A percentile compares a stretch with the other conserved stretches of the same genome.
Conservation (phyloP, 768 basidiomycete species). For the Pleurotus cornucopiae region DNA sequence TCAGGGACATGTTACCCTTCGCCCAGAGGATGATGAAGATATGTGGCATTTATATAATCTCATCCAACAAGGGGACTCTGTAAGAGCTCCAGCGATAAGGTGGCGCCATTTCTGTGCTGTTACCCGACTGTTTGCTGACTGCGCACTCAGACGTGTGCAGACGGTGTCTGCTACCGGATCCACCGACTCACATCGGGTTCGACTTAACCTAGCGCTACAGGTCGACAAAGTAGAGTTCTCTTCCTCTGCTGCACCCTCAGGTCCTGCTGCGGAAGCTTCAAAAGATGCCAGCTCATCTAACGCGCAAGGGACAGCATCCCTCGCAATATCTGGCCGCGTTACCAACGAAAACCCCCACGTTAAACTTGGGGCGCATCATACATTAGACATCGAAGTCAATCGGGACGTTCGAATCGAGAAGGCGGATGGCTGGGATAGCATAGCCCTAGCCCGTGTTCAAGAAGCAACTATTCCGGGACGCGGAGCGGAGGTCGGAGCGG, state of each 20-base stretch:
- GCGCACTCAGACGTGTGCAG: constrained; percentile 66
- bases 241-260: constrained; percentile 53
- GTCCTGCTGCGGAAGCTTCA: constrained; percentile 20
- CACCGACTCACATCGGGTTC: constrained; percentile 85
- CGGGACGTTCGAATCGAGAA: constrained; percentile 90
- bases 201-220: constrained; percentile 76
- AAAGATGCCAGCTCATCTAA: constrained; percentile 26
- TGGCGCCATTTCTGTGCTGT: constrained; percentile 22
- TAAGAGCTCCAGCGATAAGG: constrained; percentile 85
- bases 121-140: not conserved
- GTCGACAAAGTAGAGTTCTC: constrained; percentile 82
- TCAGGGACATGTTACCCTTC: constrained; percentile 90
- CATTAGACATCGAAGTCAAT: constrained; percentile 89
- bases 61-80: constrained; percentile 82
- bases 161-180: constrained; percentile 91
- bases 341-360: constrained; percentile 85
- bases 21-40: constrained; percentile 97
- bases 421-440: constrained; percentile 84
- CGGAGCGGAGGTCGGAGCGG: constrained; percentile 94
- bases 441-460: constrained; percentile 75
- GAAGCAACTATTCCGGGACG: constrained; percentile 91
- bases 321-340: constrained; percentile 87
- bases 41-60: constrained; percentile 99
- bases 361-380: constrained; percentile 90
- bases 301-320: constrained; percentile 41